These are phyloP conservation scores for Hypoxylon sp. DNA, from an alignment of 2,329 filamentous ascomycete genomes.

Conservation along the genomic window DNA sequence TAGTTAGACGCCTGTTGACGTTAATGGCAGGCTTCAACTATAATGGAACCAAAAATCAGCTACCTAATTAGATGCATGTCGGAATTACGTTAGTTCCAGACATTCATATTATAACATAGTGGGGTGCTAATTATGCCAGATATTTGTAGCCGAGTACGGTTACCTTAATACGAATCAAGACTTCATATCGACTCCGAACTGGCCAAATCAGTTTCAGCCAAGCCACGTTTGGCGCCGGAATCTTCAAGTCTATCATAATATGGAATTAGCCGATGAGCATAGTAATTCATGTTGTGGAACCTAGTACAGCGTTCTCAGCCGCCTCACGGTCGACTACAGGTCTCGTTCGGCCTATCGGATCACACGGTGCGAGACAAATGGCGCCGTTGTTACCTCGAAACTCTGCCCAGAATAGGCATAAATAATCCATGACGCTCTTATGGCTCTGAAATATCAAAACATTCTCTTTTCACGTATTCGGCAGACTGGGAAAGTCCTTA, in stretches of 20 bases:
- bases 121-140: no score
- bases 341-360: neutral
- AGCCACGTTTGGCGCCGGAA: neutral
- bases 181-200: neutral
- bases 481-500: neutral
- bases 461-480: neutral
- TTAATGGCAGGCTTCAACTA: no score
- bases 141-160: no score
- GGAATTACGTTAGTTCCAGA: no score
- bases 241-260: neutral
- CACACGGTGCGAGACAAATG: neutral
- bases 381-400: neutral
- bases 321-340: neutral
- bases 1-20: no score
- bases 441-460: neutral
- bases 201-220: neutral
- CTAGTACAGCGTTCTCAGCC: slow-evolving; percentile 8
- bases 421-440: neutral
- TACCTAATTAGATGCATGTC: no score
- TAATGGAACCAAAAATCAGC: no score
- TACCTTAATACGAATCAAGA: no score
- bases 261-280: neutral
- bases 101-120: no score
- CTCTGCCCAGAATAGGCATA: neutral
- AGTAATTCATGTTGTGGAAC: slow-evolving; percentile 12